Evolutionary conservation across 1,139 yeast species (phyloP).

Genomic region (Martiniozyma asiatica): DNA sequence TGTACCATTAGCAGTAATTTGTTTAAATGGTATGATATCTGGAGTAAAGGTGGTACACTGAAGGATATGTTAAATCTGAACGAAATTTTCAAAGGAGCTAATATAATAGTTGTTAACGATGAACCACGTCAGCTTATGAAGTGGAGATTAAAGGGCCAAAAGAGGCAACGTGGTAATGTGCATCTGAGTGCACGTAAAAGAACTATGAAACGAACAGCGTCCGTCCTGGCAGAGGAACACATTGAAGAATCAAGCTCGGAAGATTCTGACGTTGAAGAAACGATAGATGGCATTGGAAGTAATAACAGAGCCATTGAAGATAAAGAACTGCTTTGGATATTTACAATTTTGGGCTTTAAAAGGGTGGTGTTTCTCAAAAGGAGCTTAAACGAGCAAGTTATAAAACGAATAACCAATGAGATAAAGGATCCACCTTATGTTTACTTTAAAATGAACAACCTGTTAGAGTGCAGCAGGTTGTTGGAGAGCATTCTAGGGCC

Average conservation of each 20-base stretch:
- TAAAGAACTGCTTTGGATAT: background rate
- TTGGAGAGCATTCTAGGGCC: slow-evolving; percentile 8
- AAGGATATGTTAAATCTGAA: slow-evolving; percentile 31
- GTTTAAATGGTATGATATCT: slow-evolving; percentile 23
- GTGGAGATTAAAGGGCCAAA: background rate
- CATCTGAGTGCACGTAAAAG: too few species aligned
- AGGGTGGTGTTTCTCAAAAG: slow-evolving; percentile 2
- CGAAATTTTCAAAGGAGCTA: slow-evolving; percentile 23
- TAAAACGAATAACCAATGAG: too few species aligned
- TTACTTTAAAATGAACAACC: background rate
- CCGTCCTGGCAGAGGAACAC: background rate
- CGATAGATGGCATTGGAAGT: background rate
- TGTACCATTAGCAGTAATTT: slow-evolving; percentile 30
- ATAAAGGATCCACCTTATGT: too few species aligned
- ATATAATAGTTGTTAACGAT: slow-evolving; percentile 22
- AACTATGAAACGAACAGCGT: background rate
- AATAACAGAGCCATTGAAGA: background rate
- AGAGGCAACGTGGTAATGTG: background rate
- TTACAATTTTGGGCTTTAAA: slow-evolving; percentile 3
- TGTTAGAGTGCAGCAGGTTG: slow-evolving; percentile 5
- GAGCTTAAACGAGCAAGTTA: slow-evolving; percentile 1
- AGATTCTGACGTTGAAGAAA: background rate
- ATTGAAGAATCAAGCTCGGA: background rate
- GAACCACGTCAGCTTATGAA: background rate
- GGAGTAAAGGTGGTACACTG: slow-evolving; percentile 15